phyloP scores from a whole-genome alignment of 305 asterid genomes.

The Fraxinus platypoda region DNA sequence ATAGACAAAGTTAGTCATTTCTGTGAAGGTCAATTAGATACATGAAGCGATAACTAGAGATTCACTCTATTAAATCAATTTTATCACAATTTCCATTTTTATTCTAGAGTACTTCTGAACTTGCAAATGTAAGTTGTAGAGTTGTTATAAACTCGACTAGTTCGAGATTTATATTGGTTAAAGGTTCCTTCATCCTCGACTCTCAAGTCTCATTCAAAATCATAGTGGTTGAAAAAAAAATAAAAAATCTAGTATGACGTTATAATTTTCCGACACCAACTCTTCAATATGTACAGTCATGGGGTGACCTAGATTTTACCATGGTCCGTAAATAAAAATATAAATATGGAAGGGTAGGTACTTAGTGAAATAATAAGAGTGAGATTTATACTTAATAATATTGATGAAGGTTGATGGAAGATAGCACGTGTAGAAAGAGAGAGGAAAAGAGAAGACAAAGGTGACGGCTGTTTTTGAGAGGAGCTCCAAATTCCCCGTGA shows the following conservation, averaged over 20 bases:
- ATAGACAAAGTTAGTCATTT: neutral
- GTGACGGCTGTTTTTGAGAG: constrained; percentile 75
- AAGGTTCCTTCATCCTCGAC: neutral
- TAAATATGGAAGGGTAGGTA: neutral
- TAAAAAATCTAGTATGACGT: too few species aligned
- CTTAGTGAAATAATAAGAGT: neutral
- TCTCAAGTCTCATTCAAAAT: neutral
- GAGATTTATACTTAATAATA: neutral
- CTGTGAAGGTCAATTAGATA: neutral
- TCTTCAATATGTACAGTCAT: neutral
- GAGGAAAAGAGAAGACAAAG: constrained; percentile 54
- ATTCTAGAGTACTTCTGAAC: neutral
- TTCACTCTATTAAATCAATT: neutral
- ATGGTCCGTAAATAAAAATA: neutral
- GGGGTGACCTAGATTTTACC: neutral
- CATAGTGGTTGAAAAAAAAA: too few species aligned
- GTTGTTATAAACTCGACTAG: neutral
- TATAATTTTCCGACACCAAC: neutral
- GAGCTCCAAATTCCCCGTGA: constrained; percentile 95
- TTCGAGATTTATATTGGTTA: neutral
- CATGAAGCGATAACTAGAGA: neutral
- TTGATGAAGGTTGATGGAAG: constrained; percentile 19
- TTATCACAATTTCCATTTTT: neutral
- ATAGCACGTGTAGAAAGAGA: constrained; percentile 76
- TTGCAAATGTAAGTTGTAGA: neutral